Evolutionary conservation across 2,329 filamentous ascomycete species (phyloP), one percentile per base, ranked within the genome.

Genomic region (Plenodomus biglobosus): DNA sequence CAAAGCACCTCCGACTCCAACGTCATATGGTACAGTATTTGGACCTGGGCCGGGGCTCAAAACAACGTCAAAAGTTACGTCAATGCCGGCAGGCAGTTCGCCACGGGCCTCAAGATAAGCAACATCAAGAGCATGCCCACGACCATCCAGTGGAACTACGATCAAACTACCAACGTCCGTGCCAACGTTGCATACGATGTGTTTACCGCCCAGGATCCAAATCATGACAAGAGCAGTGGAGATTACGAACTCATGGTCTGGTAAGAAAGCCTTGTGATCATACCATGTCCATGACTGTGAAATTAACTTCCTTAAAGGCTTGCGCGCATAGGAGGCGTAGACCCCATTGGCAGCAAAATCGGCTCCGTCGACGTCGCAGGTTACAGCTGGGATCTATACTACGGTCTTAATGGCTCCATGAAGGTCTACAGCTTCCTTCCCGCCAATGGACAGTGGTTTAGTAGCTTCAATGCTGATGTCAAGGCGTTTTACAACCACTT

Each of bases 401-500:
- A 73, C 46, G 84, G 84, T 17, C 70, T 66, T n/a, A 85, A 85
- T 57, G 81, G 81, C 35, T 63, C 66, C 44, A 84, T 76, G 65
- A 78, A 76, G 11, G 83, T 86, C n/a, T 85, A 78, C 73, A 82
- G 78, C 60, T 86, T 83, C 56, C 76, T 83, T 8, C 76, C 55
- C 18, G 38, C 48, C 17, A 50, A 38, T 0, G 40, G 46, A n/a
- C 46, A 48, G n/a, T 37, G 35, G 35, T 70, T 78, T 30, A 75
- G 72, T 19, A 74, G 55, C 64, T 86, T 83, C 70, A 74, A 70
- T 37, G 81, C 75, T 19, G 81, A 86, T 63, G 59, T 85, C 55
- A 75, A 75, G 58, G 66, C 75, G 8, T 86, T 86, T 71, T 74
- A 82, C 62, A 74, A 69, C 16, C 85, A 85, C 65, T 71, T 86